phyloP scores from a whole-genome alignment of 495 filamentous ascomycete genomes.

The Aspergillus asperescens region DNA sequence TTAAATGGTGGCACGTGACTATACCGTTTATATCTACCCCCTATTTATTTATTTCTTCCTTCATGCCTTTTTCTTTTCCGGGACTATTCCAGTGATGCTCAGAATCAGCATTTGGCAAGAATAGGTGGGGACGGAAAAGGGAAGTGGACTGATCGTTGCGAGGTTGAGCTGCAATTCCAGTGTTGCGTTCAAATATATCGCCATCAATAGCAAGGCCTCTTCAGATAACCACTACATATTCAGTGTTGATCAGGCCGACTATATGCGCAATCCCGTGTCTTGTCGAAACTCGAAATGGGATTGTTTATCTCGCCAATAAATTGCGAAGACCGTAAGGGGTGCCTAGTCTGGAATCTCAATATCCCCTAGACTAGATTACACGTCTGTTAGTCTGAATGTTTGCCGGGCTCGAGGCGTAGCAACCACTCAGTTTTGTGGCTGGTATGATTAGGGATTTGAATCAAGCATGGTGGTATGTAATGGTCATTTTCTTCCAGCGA shows the following conservation, averaged over 20 bases:
- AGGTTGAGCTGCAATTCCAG: neutral
- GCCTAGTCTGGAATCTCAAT: too few species aligned
- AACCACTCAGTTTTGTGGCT: neutral
- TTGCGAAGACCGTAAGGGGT: neutral
- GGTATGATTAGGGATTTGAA: neutral
- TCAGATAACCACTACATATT: too few species aligned
- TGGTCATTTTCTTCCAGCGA: constrained; percentile 6
- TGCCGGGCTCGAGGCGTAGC: too few species aligned
- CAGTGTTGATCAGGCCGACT: neutral
- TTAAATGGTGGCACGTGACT: neutral
- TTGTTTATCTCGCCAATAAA: neutral
- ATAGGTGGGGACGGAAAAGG: neutral
- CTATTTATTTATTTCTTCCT: too few species aligned
- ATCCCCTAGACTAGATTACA: neutral
- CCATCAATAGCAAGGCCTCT: too few species aligned
- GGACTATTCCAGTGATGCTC: too few species aligned
- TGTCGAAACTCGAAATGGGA: neutral
- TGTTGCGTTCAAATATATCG: neutral
- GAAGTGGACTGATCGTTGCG: neutral
- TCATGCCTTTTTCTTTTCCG: too few species aligned
- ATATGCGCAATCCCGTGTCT: neutral
- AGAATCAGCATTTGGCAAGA: neutral
- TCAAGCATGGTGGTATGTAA: constrained; percentile 1
- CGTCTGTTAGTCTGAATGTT: neutral
- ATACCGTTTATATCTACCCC: neutral